phyloP scores from a whole-genome alignment of 1,284 basidiomycete species.

The Filobasidium uniguttulatum region DNA sequence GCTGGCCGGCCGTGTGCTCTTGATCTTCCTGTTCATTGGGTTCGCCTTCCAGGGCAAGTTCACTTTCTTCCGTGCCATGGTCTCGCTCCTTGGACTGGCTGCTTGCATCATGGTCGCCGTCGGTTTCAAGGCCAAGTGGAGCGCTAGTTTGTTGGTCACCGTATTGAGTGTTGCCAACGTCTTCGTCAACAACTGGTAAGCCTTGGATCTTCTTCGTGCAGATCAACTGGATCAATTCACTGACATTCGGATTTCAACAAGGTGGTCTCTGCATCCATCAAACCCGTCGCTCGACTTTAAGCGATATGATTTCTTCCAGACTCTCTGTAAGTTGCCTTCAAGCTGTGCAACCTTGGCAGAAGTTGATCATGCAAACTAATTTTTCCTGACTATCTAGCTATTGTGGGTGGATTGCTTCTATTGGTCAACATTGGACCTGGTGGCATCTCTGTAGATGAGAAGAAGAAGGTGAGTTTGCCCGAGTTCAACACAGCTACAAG shows the following conservation, averaged over 20 bases:
- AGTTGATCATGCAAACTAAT: too few relatives aligned
- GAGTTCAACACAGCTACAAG: too few relatives aligned
- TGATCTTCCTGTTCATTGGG: conserved; percentile 98
- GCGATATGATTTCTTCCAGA: conserved; percentile 49
- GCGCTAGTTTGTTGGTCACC: conserved; percentile 88
- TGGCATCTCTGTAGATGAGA: conserved; percentile 94
- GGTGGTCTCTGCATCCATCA: conserved; percentile 76
- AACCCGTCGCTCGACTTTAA: conserved; percentile 97
- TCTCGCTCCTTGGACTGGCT: conserved; percentile 74
- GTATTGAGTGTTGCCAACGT: conserved; percentile 91
- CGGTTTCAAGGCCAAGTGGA: conserved; percentile 99
- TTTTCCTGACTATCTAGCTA: conserved; percentile 42
- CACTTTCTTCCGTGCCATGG: conserved; percentile 69
- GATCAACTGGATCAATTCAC: neutral
- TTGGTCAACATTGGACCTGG: conserved; percentile 98
- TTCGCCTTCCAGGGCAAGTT: conserved; percentile 91
- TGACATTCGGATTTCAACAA: neutral
- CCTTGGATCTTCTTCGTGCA: neutral
- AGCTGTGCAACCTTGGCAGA: neutral
- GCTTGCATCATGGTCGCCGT: conserved; percentile 95
- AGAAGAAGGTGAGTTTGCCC: conserved; percentile 67
- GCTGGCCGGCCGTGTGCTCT: conserved; percentile 85
- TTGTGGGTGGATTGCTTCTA: conserved; percentile 91
- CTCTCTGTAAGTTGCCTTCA: conserved; percentile 52
- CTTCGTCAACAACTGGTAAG: conserved; percentile 85